phyloP scores from a whole-genome alignment of 2,329 filamentous ascomycete species.

The Penicillium occitanis region DNA sequence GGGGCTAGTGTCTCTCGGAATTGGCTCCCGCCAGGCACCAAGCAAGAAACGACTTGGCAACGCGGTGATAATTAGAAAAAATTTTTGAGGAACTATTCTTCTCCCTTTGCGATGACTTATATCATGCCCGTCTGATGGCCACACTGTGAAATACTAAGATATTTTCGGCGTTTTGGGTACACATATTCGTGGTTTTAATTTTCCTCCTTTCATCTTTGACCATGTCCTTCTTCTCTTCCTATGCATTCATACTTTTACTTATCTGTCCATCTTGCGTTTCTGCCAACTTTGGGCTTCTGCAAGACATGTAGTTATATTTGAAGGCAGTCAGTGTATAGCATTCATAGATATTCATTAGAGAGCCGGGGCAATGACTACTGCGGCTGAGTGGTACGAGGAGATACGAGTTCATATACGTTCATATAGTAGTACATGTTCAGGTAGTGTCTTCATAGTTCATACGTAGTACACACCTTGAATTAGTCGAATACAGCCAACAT shows the following conservation, averaged over 20 bases:
- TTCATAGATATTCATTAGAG: not conserved
- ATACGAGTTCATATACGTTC: not conserved
- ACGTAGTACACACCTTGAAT: not conserved
- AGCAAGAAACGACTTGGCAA: constrained; percentile 81
- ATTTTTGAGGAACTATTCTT: not conserved
- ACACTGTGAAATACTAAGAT: constrained; percentile 13
- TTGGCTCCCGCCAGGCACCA: constrained; percentile 77
- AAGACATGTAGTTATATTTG: constrained; percentile 6
- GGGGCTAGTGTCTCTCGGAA: constrained; percentile 41
- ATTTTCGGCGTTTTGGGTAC: constrained; percentile 17
- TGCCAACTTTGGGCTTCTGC: not conserved
- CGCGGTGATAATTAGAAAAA: constrained; percentile 41
- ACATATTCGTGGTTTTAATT: constrained; percentile 7
- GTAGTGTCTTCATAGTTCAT: not conserved
- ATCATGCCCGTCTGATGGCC: constrained; percentile 4
- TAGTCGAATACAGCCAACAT: not conserved
- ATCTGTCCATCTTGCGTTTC: not conserved
- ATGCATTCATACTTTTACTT: constrained; percentile 4
- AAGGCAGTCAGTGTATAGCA: not conserved
- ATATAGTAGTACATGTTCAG: not conserved
- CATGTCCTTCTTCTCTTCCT: not conserved
- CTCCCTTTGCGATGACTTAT: constrained; percentile 14
- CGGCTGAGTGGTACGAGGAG: not conserved
- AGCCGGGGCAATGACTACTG: not conserved
- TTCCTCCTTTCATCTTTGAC: not conserved